These are phyloP conservation scores for Sugiyamaella boreocaroliniensis DNA, from an alignment of 805 yeast genomes.

Conservation along the genomic window DNA sequence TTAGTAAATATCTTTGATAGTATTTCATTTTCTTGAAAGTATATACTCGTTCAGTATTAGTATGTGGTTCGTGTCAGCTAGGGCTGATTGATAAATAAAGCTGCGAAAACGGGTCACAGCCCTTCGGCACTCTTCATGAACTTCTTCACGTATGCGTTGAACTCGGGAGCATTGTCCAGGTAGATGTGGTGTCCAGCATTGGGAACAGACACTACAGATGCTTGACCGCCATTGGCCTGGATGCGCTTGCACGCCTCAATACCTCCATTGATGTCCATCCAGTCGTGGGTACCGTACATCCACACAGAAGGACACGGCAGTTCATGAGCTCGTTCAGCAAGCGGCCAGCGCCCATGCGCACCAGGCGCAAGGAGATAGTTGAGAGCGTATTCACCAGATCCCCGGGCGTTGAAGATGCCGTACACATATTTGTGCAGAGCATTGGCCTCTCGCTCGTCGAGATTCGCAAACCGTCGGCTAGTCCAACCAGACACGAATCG, in stretches of 20 bases:
- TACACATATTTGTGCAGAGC: constrained; percentile 74
- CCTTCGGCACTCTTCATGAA: constrained; percentile 8
- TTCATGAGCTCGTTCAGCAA: constrained; percentile 45
- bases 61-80: no score
- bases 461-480: constrained; percentile 63
- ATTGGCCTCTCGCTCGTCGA: constrained; percentile 39
- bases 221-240: constrained; percentile 20
- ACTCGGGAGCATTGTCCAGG: constrained; percentile 51
- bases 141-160: constrained; percentile 34
- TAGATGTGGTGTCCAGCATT: constrained; percentile 72
- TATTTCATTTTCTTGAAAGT: no score
- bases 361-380: constrained; percentile 84
- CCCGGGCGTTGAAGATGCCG: constrained; percentile 74
- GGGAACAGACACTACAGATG: constrained; percentile 33
- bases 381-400: constrained; percentile 90
- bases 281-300: constrained; percentile 77
- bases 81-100: no score
- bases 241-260: constrained; percentile 29
- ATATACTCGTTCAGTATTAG: no score
- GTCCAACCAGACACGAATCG: constrained; percentile 87
- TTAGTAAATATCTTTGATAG: no score
- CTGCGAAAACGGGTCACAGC: no score
- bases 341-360: constrained; percentile 76
- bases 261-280: constrained; percentile 52
- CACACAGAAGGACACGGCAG: constrained; percentile 61